Base-by-base conservation (phyloP, 139 green algal species). In the Haematococcus sp. region DNA sequence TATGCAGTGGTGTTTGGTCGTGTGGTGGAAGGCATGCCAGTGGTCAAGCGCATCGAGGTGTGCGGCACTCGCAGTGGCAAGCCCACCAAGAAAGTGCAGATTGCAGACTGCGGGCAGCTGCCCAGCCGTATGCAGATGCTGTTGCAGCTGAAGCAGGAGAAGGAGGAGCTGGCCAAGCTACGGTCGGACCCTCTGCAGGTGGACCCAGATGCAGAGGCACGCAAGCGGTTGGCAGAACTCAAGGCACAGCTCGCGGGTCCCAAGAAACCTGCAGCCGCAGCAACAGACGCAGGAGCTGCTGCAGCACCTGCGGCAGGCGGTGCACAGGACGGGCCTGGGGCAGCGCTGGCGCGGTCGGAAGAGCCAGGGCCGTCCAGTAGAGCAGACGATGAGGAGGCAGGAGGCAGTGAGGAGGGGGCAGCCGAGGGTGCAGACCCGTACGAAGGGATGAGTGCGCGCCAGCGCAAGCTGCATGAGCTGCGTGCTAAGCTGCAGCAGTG, bases 401-500 rank as follows among this genome's bases (percentile, higher is more conserved):
- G 33, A 30, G 76, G 69, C n/a, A 59, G 40, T 31, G 73, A 75
- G 22, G 78, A 78, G 63, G 69, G 79, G 28, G 73, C 52, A 16
- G 71, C 16, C 33, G 67, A 65, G 23, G 74, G 70, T 4, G 55
- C 33, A 20, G 88, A 97, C 68, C 83, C 88, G 4, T 88, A 83
- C 13, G 84, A 76, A 0, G 84, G 79, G 32, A 88, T 97, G 85
- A 85, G 75, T 3, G 60, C 83, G 17, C 79, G 92, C 63, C 81
- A 98, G 82, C 84, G 85, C n/a, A 93, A 94, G 87, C 81, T 98
- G 71, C 84, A 86, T 25, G 87, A 94, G 78, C 76, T 98, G 75
- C 83, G 89, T 72, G 74, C 88, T 68, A 88, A 89, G 75, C 88
- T 98, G 85, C 86, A 89, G 60, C 70, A 90, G 60, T 89, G 83